Percentiles rank a stretch among this genome's conserved stretches.
phyloP scores from a whole-genome alignment of 2,329 filamentous ascomycete genomes.

The Sordariomycetes sp. region DNA sequence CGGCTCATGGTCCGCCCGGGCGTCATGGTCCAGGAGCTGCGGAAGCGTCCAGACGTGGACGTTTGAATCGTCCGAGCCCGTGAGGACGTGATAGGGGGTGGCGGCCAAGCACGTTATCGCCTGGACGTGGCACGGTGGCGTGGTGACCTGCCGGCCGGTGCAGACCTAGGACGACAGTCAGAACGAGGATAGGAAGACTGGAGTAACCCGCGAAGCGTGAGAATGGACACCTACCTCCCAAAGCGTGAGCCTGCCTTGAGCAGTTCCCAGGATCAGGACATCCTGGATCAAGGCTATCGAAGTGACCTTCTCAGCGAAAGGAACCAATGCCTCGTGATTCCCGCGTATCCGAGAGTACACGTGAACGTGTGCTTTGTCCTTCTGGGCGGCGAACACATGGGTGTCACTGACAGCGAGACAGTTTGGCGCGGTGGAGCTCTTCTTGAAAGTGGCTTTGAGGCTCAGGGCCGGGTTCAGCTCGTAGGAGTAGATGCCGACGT shows the following conservation, averaged over 20 bases:
- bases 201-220: slow-evolving; percentile 8
- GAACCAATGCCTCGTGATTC: slow-evolving; percentile 79
- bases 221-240: slow-evolving; percentile 66
- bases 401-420: slow-evolving; percentile 69
- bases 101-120: slow-evolving; percentile 65
- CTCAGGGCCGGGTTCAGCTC: slow-evolving; percentile 67
- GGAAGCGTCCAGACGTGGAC: slow-evolving; percentile 86
- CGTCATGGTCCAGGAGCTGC: slow-evolving; percentile 53
- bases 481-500: slow-evolving; percentile 81
- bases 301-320: slow-evolving; percentile 78
- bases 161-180: slow-evolving; percentile 39
- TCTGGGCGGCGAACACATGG: slow-evolving; percentile 86
- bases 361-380: slow-evolving; percentile 84
- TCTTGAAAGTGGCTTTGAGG: slow-evolving; percentile 78
- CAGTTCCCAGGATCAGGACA: slow-evolving; percentile 70
- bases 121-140: slow-evolving; percentile 69
- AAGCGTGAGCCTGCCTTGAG: slow-evolving; percentile 73
- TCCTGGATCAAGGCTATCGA: slow-evolving; percentile 64
- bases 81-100: slow-evolving; percentile 62
- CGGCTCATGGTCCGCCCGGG: slow-evolving; percentile 52
- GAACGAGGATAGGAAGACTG: slow-evolving; percentile 4
- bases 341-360: slow-evolving; percentile 79
- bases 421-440: slow-evolving; percentile 71
- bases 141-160: slow-evolving; percentile 67
- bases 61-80: slow-evolving; percentile 77